Conservation (phyloP, 352 stramenopile genomes). For the Pythium aphanidermatum region DNA sequence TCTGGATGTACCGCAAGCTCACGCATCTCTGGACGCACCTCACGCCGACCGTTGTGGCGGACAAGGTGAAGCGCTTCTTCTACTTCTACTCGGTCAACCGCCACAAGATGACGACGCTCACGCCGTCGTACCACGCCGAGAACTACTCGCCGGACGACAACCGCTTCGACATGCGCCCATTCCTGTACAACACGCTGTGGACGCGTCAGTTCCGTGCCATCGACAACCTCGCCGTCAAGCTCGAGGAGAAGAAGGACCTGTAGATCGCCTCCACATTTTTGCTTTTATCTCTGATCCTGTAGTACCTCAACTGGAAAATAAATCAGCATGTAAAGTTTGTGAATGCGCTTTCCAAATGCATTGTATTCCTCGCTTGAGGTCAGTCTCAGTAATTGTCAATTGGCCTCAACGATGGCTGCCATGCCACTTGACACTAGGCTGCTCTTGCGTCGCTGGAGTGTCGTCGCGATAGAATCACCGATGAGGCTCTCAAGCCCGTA, state of each 20-base stretch:
- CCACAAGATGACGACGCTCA: conserved; percentile 99
- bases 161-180: conserved; percentile 96
- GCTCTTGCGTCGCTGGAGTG: conserved; percentile 17
- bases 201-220: conserved; percentile 94
- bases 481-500: conserved; percentile 37
- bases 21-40: conserved; percentile 86
- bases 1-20: conserved; percentile 91
- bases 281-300: background rate
- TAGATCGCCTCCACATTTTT: conserved; percentile 8
- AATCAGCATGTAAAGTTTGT: background rate
- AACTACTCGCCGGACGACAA: conserved; percentile 99
- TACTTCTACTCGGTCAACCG: conserved; percentile 97
- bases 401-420: conserved; percentile 7
- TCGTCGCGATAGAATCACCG: conserved; percentile 15
- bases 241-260: conserved; percentile 71
- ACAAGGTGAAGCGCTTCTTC: conserved; percentile 97
- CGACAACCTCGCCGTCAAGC: conserved; percentile 80
- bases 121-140: conserved; percentile 97
- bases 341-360: no score
- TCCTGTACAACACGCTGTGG: conserved; percentile 97
- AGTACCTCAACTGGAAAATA: background rate
- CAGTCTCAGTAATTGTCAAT: background rate
- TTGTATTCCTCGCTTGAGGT: no score
- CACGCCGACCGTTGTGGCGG: conserved; percentile 60
- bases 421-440: conserved; percentile 8